These are phyloP conservation scores for Isochrysis galbana DNA, from an alignment of 78 protist species.

Conservation along the genomic window DNA sequence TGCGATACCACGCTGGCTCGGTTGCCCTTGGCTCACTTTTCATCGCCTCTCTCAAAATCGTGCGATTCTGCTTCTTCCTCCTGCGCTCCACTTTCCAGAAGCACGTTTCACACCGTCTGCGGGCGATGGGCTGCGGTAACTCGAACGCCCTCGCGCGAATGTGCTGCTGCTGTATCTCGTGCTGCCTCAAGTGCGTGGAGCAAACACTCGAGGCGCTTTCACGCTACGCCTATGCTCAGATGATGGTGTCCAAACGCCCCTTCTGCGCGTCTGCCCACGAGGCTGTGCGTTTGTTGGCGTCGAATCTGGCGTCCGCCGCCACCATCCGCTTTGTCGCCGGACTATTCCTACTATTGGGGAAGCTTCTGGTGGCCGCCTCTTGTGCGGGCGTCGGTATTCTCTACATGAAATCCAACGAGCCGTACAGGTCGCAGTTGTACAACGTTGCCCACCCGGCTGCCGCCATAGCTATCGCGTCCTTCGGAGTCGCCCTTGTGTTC, in stretches of 20 bases:
- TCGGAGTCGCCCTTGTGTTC: background rate
- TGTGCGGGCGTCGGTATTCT: background rate
- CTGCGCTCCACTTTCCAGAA: background rate
- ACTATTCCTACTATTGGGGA: background rate
- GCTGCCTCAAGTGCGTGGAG: background rate
- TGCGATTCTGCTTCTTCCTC: background rate
- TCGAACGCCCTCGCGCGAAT: background rate
- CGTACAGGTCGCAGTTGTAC: background rate
- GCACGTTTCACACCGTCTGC: background rate
- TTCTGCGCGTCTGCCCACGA: background rate
- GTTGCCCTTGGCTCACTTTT: background rate
- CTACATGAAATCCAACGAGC: background rate
- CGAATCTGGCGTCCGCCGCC: background rate
- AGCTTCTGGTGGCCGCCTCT: background rate
- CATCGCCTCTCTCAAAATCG: background rate
- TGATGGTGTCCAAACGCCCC: background rate
- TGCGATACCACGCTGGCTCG: constrained; percentile 3
- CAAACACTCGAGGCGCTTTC: background rate
- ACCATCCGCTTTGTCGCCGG: background rate
- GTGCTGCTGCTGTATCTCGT: background rate
- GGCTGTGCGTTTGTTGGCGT: background rate
- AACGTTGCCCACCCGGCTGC: background rate
- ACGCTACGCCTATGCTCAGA: background rate
- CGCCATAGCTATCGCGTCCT: background rate
- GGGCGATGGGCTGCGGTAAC: background rate